A percentile compares a stretch with the other conserved stretches of the same genome.
Evolutionary conservation across 805 yeast genomes (phyloP).

Genomic region (Yarrowia sp.): DNA sequence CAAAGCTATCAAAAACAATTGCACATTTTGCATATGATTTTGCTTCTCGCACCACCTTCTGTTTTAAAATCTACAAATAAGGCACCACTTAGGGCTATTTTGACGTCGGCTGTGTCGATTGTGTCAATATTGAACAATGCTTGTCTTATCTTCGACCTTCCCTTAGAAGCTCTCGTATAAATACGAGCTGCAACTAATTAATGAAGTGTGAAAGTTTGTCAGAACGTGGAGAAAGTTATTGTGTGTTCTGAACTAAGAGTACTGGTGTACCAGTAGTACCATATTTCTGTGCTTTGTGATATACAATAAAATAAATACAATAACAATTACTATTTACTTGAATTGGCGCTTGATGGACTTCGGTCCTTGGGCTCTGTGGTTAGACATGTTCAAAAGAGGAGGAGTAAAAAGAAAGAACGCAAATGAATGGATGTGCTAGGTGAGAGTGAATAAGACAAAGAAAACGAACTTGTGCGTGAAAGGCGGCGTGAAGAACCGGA

Average conservation of each 20-base stretch:
- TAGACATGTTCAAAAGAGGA: background rate
- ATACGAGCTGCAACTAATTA: too few relatives aligned
- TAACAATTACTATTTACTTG: conserved; percentile 23
- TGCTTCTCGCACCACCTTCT: background rate
- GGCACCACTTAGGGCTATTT: background rate
- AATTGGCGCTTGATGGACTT: conserved; percentile 1
- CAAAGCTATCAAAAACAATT: too few relatives aligned
- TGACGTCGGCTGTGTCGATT: too few relatives aligned
- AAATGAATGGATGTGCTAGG: background rate
- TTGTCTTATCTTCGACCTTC: background rate
- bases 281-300: too few relatives aligned
- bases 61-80: background rate
- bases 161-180: too few relatives aligned
- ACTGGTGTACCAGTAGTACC: too few relatives aligned
- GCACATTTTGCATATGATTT: too few relatives aligned
- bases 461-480: background rate
- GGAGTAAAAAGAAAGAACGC: background rate
- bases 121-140: too few relatives aligned
- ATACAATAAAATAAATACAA: conserved; percentile 10
- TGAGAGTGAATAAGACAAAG: background rate
- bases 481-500: background rate
- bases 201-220: background rate
- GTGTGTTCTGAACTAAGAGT: too few relatives aligned
- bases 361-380: background rate
- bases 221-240: too few relatives aligned